Evolutionary conservation across 1,284 basidiomycete genomes (phyloP), one percentile per base, ranked within the genome.

Genomic region (Apiotrichum veenhuisii): DNA sequence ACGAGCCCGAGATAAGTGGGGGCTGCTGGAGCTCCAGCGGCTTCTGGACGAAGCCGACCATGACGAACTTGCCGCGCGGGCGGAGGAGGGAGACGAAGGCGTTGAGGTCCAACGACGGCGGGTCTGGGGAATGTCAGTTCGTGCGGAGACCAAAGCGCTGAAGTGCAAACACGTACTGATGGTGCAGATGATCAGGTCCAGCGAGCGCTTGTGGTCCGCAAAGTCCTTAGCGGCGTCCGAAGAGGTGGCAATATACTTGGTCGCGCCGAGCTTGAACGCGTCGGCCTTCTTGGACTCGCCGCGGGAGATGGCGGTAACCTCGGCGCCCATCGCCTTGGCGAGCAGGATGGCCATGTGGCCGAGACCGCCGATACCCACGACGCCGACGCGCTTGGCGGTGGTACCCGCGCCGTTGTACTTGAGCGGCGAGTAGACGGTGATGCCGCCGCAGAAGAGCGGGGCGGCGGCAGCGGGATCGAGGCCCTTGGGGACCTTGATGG

Each of bases 401-500:
- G 66, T 71, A 14, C 80, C 80, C 10, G 78, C 79, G n/a, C 80
- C 80, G 69, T 79, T 79, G 43, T 74, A 69, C 50, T 63, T 66
- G 11, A 82, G 65, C 4, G 81, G 81, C 10, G 72, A 69, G 68
- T 71, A 82, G 50, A 80, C 71, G 14, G 80, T 82, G 5, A 76
- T 68, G 38, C 67, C 72, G 18, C 61, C 68, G 57, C 78, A 80
- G 26, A 82, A 68, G 70, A 79, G 75, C 14, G 78, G 76, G 10
- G 77, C 78, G 1, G 80, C 84, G 48, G 81, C 67, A 41, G 82
- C 82, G 2, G 81, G 79, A 50, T 81, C 77, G 42, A 87, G 70
- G 1, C 69, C 79, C 2, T 83, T 79, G 0, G 86, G 86, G 52
- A 88, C 81, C 15, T 80, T 80, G 72, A 87, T 83, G 47, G 84